Base-by-base conservation (phyloP, 192 early-diverging fungal genomes). In the Cladochytrium replicatum region DNA sequence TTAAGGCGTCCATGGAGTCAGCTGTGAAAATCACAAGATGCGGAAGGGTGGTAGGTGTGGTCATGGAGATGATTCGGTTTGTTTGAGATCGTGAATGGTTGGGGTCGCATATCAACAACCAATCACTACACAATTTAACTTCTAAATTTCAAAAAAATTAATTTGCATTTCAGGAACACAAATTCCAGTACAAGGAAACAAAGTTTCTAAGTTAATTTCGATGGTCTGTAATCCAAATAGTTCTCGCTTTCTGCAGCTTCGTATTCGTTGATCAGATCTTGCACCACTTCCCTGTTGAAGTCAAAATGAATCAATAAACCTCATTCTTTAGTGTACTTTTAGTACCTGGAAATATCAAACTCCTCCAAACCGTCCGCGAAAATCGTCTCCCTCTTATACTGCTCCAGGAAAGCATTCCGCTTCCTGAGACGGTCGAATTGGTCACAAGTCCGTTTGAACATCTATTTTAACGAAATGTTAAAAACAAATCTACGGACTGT, bases 401-500 rank as follows among this genome's bases (percentile, higher is more conserved):
- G 86, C 25, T 97, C 93, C 62, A 99, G 64, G 61, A 95, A 99
- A 6, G 93, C 96, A 51, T 93, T 93, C 34, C 96, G 77, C 69
- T 93, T 93, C 54, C 87, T 74, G 54, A 99, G 67, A 29, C 85
- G 71, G 66, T 97, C 93, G 59, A 88, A 97, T 58, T 99, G 93
- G 55, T 91, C 85, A 53, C 86, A 76, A 2, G 85, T 92, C 29
- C 93, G 77, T 52, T 84, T 87, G 61, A 99, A 94, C 13, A 99
- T 68, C 79, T 90, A n/a, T n/a, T n/a, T n/a, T n/a, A n/a, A n/a
- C 41, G 52, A 2, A 59, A 47, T 6, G 5, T 39, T 45, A 64
- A 25, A 25, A 60, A 43, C 26, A 46, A 52, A 52, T 39, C 17
- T n/a, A n/a, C n/a, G n/a, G n/a, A n/a, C n/a, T n/a, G n/a, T n/a